Evolutionary conservation across 306 rosid genomes (phyloP).

Genomic region (Pachyrhizus erosus): DNA sequence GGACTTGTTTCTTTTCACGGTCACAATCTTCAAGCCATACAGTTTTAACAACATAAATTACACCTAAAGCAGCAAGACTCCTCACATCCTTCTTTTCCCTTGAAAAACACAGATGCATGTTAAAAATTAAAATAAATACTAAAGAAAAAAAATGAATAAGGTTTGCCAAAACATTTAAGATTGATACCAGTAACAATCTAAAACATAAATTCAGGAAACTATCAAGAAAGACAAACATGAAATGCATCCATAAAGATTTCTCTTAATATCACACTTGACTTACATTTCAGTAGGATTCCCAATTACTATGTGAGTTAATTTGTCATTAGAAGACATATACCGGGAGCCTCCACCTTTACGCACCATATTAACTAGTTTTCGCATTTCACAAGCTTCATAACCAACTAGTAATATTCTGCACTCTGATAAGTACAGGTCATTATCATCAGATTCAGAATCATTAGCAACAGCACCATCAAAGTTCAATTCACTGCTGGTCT

Average conservation of each 20-base stretch:
- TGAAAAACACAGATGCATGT: conserved; percentile 37
- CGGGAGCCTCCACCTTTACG: conserved; percentile 94
- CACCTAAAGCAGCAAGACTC: conserved; percentile 79
- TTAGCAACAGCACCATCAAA: conserved; percentile 69
- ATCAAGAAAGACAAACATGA: conserved; percentile 24
- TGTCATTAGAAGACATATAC: conserved; percentile 73
- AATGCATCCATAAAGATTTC: conserved; percentile 26
- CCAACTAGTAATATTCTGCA: conserved; percentile 85
- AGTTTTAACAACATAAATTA: conserved; percentile 73
- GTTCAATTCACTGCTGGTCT: conserved; percentile 54
- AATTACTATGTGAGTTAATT: conserved; percentile 84
- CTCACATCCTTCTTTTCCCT: conserved; percentile 90
- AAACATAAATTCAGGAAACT: conserved; percentile 19
- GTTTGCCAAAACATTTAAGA: conserved; percentile 18
- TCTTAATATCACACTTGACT: conserved; percentile 37
- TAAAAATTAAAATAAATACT: conserved; percentile 17
- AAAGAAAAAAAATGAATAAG: background rate
- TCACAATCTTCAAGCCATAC: conserved; percentile 95
- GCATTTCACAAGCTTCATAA: conserved; percentile 85
- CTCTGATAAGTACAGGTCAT: conserved; percentile 84
- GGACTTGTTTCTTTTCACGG: conserved; percentile 72
- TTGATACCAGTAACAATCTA: background rate
- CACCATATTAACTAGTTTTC: conserved; percentile 81
- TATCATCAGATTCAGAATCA: conserved; percentile 89
- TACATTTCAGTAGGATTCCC: conserved; percentile 88